Percentiles rank a stretch among this genome's conserved stretches.
Conservation (phyloP, 768 basidiomycete species). For the Hortiboletus flavorubellus region DNA sequence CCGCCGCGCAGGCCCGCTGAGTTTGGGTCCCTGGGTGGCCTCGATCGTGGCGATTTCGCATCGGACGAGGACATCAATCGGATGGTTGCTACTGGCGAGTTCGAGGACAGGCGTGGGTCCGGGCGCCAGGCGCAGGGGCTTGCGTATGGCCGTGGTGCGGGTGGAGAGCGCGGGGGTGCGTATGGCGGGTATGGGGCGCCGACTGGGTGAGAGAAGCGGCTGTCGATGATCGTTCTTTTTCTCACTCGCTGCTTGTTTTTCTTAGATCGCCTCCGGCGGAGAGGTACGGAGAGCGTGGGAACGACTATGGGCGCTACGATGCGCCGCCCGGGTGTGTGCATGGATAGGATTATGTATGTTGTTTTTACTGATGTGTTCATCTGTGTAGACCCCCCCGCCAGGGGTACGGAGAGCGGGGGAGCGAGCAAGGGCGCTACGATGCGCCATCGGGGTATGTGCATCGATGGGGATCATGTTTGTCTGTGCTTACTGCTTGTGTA, state of each 20-base stretch:
- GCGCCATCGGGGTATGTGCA: background rate
- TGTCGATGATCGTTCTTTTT: background rate
- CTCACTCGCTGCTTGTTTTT: background rate
- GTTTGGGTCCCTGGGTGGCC: slow-evolving; percentile 9
- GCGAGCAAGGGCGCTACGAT: slow-evolving; percentile 2
- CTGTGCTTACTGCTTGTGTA: too few relatives aligned
- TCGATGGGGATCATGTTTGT: background rate
- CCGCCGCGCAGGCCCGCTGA: background rate
- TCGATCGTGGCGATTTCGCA: slow-evolving; percentile 27
- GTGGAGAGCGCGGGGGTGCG: background rate
- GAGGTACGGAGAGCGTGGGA: background rate
- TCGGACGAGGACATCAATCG: slow-evolving; percentile 25
- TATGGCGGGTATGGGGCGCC: background rate
- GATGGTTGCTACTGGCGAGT: slow-evolving; percentile 19
- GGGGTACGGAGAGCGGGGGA: background rate
- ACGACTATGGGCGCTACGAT: slow-evolving; percentile 8
- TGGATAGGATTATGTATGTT: background rate
- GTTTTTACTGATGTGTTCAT: background rate
- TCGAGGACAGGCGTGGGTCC: background rate
- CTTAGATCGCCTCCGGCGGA: slow-evolving; percentile 11
- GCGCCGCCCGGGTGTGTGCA: background rate
- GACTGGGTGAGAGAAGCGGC: slow-evolving; percentile 8
- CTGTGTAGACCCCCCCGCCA: slow-evolving; percentile 8
- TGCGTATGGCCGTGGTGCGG: background rate
- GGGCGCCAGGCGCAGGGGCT: background rate